Evolutionary conservation across 805 yeast genomes (phyloP), one percentile per base, ranked within the genome.

Genomic region (Tetrapisispora iriomotensis): DNA sequence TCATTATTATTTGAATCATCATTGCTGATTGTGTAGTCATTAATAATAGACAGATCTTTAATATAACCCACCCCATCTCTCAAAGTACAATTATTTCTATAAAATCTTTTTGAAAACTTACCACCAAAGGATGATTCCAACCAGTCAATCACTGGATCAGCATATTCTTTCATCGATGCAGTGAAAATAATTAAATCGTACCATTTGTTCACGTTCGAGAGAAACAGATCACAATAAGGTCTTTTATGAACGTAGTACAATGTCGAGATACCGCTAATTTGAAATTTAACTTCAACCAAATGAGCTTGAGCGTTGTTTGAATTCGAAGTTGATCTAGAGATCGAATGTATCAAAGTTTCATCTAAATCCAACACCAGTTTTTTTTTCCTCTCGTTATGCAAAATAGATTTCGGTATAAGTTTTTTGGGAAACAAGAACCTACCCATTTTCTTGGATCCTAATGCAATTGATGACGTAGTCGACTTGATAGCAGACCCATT

Each of bases 141-240:
- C 78, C 88, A 84, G 61, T 90, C 90, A 38, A 92, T 84, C 37
- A 92, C 94, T 0, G 98, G 97, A 54, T 92, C 98, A 0, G 98
- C 97, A 54, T 92, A 92, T 56, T 86, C 95, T 58, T 79, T 76
- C 45, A 92, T 88, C 29, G 94, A 82, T 2, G 98, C 98, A 0
- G 98, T 92, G 67, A 92, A 92, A 8, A 94, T 77, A 24, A 87
- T 88, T 31, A 92, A 65, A 49, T 86, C 82, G 62, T 75, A 92
- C 96, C 96, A 90, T 50, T 76, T 75, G 38, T 80, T 68, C 8
- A 87, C 92, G 44, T 79, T 79, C 43, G 75, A 67, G 20, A 92
- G 66, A 53, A 92, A 92, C 46, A 77, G 74, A 58, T 86, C 95
- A 58, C 96, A 92, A 55, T 71, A 81, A 0, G 98, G 98, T 38